phyloP scores from a whole-genome alignment of 352 stramenopile species.

The Globisporangium solare region DNA sequence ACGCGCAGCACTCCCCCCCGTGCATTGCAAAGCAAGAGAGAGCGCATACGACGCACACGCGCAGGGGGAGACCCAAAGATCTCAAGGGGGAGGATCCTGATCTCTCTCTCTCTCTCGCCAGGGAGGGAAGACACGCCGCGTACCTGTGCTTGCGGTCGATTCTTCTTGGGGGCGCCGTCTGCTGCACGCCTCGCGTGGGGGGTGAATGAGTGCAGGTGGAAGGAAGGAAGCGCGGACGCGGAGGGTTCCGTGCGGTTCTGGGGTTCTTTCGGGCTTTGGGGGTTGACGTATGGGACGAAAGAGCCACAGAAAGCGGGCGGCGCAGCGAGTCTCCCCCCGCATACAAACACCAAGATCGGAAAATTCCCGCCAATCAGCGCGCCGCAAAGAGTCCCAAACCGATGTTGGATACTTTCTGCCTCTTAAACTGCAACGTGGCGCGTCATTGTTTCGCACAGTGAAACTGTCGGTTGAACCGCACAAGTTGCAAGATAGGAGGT shows the following conservation, averaged over 20 bases:
- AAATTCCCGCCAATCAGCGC: not conserved
- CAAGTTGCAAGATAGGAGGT: not conserved
- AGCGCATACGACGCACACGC: too few species aligned
- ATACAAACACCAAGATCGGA: not conserved
- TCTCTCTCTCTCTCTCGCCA: too few species aligned
- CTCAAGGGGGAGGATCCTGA: too few species aligned
- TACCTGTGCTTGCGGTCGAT: too few species aligned
- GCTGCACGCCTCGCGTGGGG: too few species aligned
- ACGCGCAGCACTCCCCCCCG: too few species aligned
- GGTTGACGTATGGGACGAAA: not conserved
- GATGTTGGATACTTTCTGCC: constrained; percentile 1
- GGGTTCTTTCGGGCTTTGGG: not conserved
- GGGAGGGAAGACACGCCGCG: too few species aligned
- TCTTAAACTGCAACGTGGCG: not conserved
- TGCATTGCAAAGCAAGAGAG: too few species aligned
- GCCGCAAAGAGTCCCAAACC: not conserved
- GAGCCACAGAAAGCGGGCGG: too few species aligned
- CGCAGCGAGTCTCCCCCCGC: not conserved
- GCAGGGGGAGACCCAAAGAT: too few species aligned
- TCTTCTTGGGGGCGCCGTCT: too few species aligned
- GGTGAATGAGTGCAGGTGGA: too few species aligned
- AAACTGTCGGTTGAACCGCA: not conserved
- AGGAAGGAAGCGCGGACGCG: not conserved
- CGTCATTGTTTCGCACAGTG: not conserved
- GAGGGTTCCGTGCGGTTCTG: not conserved